Evolutionary conservation across 2,329 filamentous ascomycete species (phyloP).

Genomic region (Xylaria sp.): DNA sequence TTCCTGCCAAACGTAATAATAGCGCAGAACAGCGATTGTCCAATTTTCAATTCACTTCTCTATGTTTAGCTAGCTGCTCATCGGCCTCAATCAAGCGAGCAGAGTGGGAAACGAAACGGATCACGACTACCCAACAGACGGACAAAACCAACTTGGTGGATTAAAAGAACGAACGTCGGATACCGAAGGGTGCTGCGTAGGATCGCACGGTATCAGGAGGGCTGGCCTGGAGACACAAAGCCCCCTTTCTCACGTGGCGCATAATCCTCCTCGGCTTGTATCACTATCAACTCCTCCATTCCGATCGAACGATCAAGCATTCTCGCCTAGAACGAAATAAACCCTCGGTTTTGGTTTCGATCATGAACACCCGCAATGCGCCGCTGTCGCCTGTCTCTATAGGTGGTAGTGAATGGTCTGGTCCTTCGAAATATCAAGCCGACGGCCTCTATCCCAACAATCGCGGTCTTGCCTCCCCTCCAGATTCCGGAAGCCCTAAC

Average conservation of each 20-base stretch:
- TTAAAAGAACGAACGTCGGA: constrained; percentile 18
- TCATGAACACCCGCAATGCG: constrained; percentile 79
- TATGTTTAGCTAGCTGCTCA: constrained; percentile 9
- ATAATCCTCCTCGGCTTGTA: constrained; percentile 33
- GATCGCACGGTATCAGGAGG: constrained; percentile 26
- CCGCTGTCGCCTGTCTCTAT: constrained; percentile 84
- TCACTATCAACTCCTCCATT: constrained; percentile 39
- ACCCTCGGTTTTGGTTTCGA: constrained; percentile 43
- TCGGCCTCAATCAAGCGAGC: constrained; percentile 3
- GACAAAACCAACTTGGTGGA: constrained; percentile 16
- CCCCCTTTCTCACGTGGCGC: constrained; percentile 35
- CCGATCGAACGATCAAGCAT: constrained; percentile 32
- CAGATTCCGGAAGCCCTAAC: constrained; percentile 72
- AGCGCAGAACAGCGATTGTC: constrained; percentile 9
- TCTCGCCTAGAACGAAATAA: constrained; percentile 31
- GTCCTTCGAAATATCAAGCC: constrained; percentile 73
- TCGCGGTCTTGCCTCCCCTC: constrained; percentile 73
- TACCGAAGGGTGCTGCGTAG: constrained; percentile 25
- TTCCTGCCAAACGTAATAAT: constrained; percentile 11
- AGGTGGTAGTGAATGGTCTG: constrained; percentile 85
- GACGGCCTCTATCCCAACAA: constrained; percentile 63
- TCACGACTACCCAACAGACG: constrained; percentile 3
- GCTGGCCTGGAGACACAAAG: constrained; percentile 33
- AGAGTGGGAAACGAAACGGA: constrained; percentile 1
- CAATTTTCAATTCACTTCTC: constrained; percentile 1